Conservation (phyloP, 495 filamentous ascomycete genomes). For the Tuber magnatum region DNA sequence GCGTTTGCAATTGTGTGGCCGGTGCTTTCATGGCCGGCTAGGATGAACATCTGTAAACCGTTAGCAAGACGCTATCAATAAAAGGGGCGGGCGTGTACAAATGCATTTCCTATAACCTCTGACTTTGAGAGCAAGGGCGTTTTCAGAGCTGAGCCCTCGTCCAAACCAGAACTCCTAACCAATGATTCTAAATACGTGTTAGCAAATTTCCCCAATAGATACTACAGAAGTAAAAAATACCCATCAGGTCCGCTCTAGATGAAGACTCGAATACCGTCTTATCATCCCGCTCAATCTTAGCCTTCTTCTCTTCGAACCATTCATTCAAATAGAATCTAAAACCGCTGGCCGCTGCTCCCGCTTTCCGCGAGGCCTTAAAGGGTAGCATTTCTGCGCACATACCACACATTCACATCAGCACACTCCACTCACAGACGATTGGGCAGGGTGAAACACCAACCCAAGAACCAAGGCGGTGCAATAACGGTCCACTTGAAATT, state of each 20-base stretch:
- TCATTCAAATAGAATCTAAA: background rate
- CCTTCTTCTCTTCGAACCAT: conserved; percentile 2
- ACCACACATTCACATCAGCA: background rate
- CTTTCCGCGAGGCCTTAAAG: background rate
- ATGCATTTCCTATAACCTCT: background rate
- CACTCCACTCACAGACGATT: background rate
- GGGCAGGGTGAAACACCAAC: background rate
- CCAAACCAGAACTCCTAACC: background rate
- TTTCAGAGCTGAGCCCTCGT: background rate
- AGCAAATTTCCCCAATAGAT: background rate
- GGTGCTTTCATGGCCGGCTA: background rate
- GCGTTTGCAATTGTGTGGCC: background rate
- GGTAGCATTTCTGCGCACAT: background rate
- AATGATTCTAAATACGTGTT: background rate
- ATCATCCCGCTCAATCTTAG: background rate
- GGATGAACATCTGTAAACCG: background rate
- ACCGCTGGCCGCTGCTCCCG: background rate
- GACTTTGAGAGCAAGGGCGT: background rate
- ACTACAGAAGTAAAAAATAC: background rate
- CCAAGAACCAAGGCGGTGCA: background rate
- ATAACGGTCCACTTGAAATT: background rate
- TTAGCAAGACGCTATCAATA: background rate
- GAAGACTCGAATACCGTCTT: background rate
- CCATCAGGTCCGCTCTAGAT: background rate
- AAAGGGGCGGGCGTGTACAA: background rate